Conservation (phyloP, 1,139 yeast species). For the Casaregolazyma lundiana region DNA sequence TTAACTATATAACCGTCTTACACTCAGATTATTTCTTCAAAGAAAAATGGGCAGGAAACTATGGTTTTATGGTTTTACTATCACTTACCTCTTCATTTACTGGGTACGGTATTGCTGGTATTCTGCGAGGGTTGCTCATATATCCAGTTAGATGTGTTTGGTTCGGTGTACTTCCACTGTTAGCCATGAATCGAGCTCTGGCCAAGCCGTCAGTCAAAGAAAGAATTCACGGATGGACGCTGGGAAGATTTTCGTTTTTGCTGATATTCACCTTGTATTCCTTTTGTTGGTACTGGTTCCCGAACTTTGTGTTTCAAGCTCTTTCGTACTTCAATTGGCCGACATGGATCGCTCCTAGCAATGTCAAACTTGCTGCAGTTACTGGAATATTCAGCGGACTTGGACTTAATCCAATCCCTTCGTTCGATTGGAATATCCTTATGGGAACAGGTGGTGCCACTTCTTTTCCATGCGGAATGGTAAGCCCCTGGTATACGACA, state of each 20-base stretch:
- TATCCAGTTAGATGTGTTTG: slow-evolving; percentile 54
- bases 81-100: slow-evolving; percentile 53
- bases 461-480: slow-evolving; percentile 38
- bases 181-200: slow-evolving; percentile 52
- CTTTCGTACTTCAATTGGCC: slow-evolving; percentile 55
- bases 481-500: slow-evolving; percentile 44
- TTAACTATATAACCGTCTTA: slow-evolving; percentile 31
- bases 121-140: slow-evolving; percentile 39
- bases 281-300: slow-evolving; percentile 54
- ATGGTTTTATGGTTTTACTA: slow-evolving; percentile 46
- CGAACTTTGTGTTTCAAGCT: slow-evolving; percentile 47
- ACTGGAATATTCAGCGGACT: slow-evolving; percentile 55
- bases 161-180: slow-evolving; percentile 51
- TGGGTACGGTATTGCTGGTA: slow-evolving; percentile 57
- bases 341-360: slow-evolving; percentile 57
- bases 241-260: slow-evolving; percentile 44
- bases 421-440: slow-evolving; percentile 48
- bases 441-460: slow-evolving; percentile 38
- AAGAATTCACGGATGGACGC: slow-evolving; percentile 46
- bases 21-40: slow-evolving; percentile 29
- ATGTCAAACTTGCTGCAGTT: slow-evolving; percentile 49
- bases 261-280: slow-evolving; percentile 35
- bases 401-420: slow-evolving; percentile 54
- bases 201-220: slow-evolving; percentile 42
- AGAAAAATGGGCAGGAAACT: slow-evolving; percentile 23